Evolutionary conservation across 495 filamentous ascomycete genomes (phyloP).

Genomic region (Achaetomiella virescens): DNA sequence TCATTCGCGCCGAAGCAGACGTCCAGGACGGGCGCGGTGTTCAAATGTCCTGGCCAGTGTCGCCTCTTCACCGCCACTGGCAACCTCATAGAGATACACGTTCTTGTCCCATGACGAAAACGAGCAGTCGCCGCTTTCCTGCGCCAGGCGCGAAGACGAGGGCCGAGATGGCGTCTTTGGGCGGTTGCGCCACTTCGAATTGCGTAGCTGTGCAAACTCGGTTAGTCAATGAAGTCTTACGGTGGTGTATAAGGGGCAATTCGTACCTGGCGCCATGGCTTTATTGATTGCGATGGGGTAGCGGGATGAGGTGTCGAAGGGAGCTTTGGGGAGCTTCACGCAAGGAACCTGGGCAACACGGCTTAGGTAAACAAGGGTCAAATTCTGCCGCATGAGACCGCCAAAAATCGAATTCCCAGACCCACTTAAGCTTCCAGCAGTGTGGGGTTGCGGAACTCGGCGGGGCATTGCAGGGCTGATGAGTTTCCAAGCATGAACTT

Average conservation of each 20-base stretch:
- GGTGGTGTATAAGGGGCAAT: not conserved
- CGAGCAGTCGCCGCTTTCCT: conserved; percentile 64
- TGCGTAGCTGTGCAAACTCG: conserved; percentile 43
- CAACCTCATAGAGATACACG: conserved; percentile 80
- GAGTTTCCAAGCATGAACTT: not conserved
- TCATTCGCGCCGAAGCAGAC: conserved; percentile 84
- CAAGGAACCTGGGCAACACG: conserved; percentile 8
- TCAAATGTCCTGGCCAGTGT: conserved; percentile 63
- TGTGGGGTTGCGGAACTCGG: not conserved
- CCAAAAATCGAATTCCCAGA: not conserved
- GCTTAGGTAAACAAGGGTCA: conserved; percentile 13
- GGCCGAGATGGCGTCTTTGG: conserved; percentile 82
- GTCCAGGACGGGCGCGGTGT: conserved; percentile 77
- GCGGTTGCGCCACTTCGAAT: conserved; percentile 67
- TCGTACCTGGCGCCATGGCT: conserved; percentile 37
- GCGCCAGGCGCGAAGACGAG: conserved; percentile 71
- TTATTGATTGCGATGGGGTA: not conserved
- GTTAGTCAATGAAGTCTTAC: not conserved
- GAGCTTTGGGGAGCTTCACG: conserved; percentile 5
- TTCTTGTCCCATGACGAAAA: conserved; percentile 93
- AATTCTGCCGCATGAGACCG: conserved; percentile 8
- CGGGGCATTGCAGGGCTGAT: conserved; percentile 3
- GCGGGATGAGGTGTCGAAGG: not conserved
- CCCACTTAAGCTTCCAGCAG: not conserved
- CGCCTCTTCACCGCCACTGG: conserved; percentile 50